A percentile compares a stretch with the other conserved stretches of the same genome.
Conservation (phyloP, 139 green algal species). For the Closterium sp. region DNA sequence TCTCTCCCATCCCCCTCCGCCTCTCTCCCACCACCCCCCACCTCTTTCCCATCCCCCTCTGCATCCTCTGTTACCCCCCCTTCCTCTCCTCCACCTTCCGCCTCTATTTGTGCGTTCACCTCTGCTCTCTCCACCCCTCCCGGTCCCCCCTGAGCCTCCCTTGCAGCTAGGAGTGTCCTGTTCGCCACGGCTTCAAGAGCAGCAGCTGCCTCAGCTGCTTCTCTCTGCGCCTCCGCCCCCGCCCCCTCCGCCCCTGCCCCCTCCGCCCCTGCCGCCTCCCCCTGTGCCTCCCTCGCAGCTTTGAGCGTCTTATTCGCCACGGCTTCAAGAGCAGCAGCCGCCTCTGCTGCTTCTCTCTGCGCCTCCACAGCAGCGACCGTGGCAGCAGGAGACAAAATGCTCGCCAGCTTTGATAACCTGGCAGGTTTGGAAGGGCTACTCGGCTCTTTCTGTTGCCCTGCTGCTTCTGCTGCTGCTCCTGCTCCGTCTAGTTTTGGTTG, state of each 20-base stretch:
- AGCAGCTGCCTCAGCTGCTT: background rate
- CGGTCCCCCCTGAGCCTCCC: background rate
- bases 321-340: background rate
- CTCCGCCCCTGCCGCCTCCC: background rate
- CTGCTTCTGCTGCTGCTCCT: background rate
- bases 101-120: background rate
- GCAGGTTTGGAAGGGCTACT: background rate
- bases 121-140: background rate
- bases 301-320: background rate
- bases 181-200: background rate
- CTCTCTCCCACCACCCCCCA: background rate
- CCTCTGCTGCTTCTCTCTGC: slow-evolving; percentile 3
- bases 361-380: background rate
- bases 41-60: background rate
- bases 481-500: background rate
- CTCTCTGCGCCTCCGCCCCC: background rate
- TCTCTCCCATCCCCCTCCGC: background rate
- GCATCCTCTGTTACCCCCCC: background rate
- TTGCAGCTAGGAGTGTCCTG: background rate
- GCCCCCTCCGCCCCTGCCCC: background rate
- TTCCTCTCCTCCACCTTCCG: background rate
- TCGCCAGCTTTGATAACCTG: background rate
- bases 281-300: background rate
- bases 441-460: background rate
- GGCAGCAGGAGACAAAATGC: background rate